Percentiles rank a stretch among this genome's conserved stretches.
These are phyloP conservation scores for Aspergillus funiculosus DNA, from an alignment of 495 filamentous ascomycete genomes.

Conservation along the genomic window DNA sequence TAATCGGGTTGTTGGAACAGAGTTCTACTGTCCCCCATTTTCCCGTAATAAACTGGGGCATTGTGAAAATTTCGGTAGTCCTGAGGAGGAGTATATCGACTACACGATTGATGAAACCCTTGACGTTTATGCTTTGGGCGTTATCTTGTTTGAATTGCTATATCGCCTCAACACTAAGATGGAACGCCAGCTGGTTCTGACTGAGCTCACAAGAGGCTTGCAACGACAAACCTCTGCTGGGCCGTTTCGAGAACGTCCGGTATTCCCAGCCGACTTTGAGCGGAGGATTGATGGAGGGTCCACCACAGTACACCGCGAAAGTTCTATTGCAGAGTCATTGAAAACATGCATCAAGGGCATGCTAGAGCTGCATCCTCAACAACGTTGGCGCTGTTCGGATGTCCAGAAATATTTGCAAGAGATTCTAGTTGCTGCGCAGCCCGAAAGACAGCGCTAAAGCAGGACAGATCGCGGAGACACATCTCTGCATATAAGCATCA, in stretches of 20 bases:
- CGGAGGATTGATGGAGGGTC: constrained; percentile 34
- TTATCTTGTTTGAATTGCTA: constrained; percentile 49
- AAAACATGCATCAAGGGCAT: constrained; percentile 42
- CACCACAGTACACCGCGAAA: constrained; percentile 22
- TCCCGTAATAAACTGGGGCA: constrained; percentile 2
- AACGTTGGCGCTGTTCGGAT: constrained; percentile 36
- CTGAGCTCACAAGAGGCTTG: constrained; percentile 34
- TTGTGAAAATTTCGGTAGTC: neutral
- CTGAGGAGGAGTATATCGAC: neutral
- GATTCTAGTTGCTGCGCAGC: constrained; percentile 7
- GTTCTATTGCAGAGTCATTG: constrained; percentile 34
- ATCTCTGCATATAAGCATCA: neutral
- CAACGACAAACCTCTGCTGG: constrained; percentile 3
- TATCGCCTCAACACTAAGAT: constrained; percentile 48
- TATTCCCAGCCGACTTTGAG: constrained; percentile 35
- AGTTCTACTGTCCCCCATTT: constrained; percentile 43
- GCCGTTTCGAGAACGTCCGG: constrained; percentile 7
- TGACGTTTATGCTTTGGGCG: constrained; percentile 50
- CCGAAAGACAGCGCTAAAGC: neutral
- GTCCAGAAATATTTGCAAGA: constrained; percentile 26
- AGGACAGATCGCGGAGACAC: neutral
- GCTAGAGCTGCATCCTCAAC: constrained; percentile 36
- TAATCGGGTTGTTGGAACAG: constrained; percentile 39
- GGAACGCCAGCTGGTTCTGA: constrained; percentile 48
- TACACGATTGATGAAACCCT: constrained; percentile 47